These are phyloP conservation scores for Amaranthus palmeri DNA, from an alignment of 148 eudicot species.

Conservation along the genomic window DNA sequence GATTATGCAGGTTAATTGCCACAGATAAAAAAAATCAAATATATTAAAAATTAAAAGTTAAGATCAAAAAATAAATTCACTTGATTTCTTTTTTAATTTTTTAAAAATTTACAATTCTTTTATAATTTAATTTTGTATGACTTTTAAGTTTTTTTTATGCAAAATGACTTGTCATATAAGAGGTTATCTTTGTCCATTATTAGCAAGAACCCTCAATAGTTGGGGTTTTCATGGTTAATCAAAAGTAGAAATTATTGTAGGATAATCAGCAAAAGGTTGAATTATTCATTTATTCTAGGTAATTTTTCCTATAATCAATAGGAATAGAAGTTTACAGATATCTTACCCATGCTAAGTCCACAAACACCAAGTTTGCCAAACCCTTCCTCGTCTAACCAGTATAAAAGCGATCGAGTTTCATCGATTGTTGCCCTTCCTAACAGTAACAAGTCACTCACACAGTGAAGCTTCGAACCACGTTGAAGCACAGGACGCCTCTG, in stretches of 20 bases:
- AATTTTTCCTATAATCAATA: no score
- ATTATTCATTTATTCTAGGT: no score
- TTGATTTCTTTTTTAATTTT: neutral
- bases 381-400: conserved; percentile 91
- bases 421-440: conserved; percentile 92
- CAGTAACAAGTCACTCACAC: conserved; percentile 89
- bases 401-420: conserved; percentile 82
- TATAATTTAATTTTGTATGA: no score
- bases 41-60: neutral
- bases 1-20: no score
- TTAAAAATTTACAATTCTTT: neutral
- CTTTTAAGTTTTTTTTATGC: no score
- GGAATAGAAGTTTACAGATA: neutral
- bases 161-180: no score
- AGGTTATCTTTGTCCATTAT: no score
- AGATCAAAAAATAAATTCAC: neutral
- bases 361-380: conserved; percentile 93
- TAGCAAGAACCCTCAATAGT: no score
- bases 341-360: conserved; percentile 99
- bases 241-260: no score
- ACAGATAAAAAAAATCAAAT: neutral
- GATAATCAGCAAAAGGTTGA: no score
- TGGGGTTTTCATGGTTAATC: no score
- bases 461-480: conserved; percentile 77
- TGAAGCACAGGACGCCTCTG: conserved; percentile 85